Base-by-base conservation (phyloP, 2,329 filamentous ascomycete genomes). In the Clonostachys solani region DNA sequence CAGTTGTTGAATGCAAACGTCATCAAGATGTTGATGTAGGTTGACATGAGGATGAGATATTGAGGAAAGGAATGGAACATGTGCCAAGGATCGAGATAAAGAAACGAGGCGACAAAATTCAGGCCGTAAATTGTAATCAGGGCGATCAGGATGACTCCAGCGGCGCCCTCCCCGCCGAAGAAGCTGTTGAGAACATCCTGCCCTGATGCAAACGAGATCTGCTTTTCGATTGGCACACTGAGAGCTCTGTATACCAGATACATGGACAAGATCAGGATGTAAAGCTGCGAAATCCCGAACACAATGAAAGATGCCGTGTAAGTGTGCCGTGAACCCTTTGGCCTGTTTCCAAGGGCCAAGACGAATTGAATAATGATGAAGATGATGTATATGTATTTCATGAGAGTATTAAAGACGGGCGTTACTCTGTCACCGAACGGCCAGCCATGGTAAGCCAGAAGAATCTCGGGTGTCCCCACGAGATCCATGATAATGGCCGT, bases 1-100 rank as follows among this genome's bases (percentile, higher is more conserved):
- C 91, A 96, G 73, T 96, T 96, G 82, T 88, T 92, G 78, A 95
- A 96, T 49, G 91, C 89, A 71, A 96, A 96, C 45, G 96, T 89
- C 78, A 92, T 96, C 60, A 96, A 84, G 54, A 96, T 92, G 75
- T 96, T 96, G 82, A 95, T 89, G 72, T 95, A 96, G 15, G 89
- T 92, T 13, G 90, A 94, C 78, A 91, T 90, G 60, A 95, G 80
- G 47, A 94, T 73, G 58, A 95, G 75, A 65, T 96, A 96, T 60
- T 87, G 82, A 12, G 86, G 86, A 80, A 95, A 96, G 6, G 90
- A 95, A 60, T 90, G 91, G 74, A 96, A 94, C 91, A 96, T 95
- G 78, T 96, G 91, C 91, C 91, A 96, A 19, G 91, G 91, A 68
- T 96, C 91, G 61, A 95, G 75, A 73, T 96, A 96, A 70, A 96